Base-by-base conservation (phyloP, 371 early-diverging fungal genomes). In the Gilbertella persicaria region DNA sequence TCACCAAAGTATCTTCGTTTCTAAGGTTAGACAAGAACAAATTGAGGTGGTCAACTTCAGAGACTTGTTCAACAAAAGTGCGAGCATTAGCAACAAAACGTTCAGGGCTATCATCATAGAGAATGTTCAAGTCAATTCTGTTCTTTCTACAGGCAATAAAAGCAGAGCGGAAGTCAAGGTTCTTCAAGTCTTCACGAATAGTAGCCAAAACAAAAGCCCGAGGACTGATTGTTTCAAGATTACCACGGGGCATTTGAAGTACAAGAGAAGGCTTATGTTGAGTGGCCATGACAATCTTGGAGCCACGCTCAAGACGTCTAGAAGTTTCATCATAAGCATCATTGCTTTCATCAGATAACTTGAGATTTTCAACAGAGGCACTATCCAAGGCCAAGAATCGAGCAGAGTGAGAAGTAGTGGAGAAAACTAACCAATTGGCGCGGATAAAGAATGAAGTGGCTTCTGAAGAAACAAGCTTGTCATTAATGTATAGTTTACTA, bases 231-330 rank as follows among this genome's bases (percentile, higher is more conserved):
- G 98, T 96, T 68, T 98, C 99, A 43, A 97, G 71, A 52, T 98
- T 98, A 25, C 98, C 98, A 19, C 97, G 87, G 13, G 96, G 97
- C 95, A 97, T 95, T 55, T 97, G 97, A 53, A 98, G 68, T 1
- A 98, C 80, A 14, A 98, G 73, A 44, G 75, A 75, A 4, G 87
- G 86, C 50, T 82, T 86, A 24, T 64, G 70, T 7, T 92, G 90
- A 16, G 84, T 74, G 0, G 91, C 92, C 51, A 86, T 50, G 0
- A 96, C 91, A 63, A 96, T 90, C 33, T 80, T 80, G 7, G 95
- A 77, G 8, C 97, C 97, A 48, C 96, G 87, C 74, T 98, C 98
- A 19, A 97, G 84, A 2, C 93, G 81, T 39, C 97, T 84, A 17
- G 74, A 63, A 19, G 85, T 79, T 63, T 94, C 94, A 62, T 91